Evolutionary conservation across 2,329 filamentous ascomycete species (phyloP).

Genomic region (Didymella sp.): DNA sequence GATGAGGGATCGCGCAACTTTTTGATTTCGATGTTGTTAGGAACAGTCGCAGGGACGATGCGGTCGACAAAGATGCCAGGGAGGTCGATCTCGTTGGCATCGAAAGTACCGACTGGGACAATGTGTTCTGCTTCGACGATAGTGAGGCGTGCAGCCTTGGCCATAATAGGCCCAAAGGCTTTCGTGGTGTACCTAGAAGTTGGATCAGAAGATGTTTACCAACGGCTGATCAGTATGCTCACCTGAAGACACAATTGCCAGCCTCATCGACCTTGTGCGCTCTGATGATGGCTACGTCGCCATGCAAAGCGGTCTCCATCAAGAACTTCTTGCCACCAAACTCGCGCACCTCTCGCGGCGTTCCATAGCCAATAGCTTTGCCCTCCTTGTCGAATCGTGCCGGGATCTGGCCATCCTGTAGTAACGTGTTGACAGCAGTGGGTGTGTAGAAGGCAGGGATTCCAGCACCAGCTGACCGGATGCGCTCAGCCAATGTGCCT

Average conservation of each 20-base stretch:
- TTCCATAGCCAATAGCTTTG: conserved; percentile 67
- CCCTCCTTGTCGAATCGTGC: conserved; percentile 66
- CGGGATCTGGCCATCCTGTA: conserved; percentile 73
- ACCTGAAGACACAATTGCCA: conserved; percentile 75
- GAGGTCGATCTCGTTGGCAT: conserved; percentile 82
- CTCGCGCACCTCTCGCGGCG: conserved; percentile 71
- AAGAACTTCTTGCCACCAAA: conserved; percentile 76
- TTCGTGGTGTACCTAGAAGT: conserved; percentile 45
- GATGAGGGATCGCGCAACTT: conserved; percentile 39
- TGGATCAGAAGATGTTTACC: conserved; percentile 5
- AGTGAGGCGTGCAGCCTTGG: conserved; percentile 85
- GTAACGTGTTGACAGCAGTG: conserved; percentile 68
- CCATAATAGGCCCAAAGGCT: conserved; percentile 66
- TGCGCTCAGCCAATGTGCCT: conserved; percentile 74
- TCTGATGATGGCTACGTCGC: conserved; percentile 77
- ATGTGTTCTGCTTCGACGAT: conserved; percentile 96
- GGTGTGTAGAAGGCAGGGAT: conserved; percentile 84
- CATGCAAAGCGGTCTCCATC: conserved; percentile 78
- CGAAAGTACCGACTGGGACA: conserved; percentile 84
- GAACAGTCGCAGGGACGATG: conserved; percentile 78
- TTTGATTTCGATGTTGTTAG: conserved; percentile 75
- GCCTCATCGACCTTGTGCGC: conserved; percentile 79
- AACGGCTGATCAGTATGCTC: not conserved
- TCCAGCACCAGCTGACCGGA: conserved; percentile 75
- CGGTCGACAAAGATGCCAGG: conserved; percentile 92